Base-by-base conservation (phyloP, 768 basidiomycete species). In the Lactarius sanguifluus region DNA sequence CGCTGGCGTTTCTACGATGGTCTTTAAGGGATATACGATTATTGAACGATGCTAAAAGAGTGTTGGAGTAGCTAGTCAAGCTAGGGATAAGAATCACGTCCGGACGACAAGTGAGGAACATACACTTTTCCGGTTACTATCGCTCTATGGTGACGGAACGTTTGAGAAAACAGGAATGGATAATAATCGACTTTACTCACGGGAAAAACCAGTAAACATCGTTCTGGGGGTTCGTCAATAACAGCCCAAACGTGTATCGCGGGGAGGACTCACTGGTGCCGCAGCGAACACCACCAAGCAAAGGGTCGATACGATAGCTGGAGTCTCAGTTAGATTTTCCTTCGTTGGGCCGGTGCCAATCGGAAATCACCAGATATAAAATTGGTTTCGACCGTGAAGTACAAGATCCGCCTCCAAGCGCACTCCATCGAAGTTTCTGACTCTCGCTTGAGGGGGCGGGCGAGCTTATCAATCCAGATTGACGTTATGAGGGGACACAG, bases 71-170 rank as follows among this genome's bases (percentile, higher is more conserved):
- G 18, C 55, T 56, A 32, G 20, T 56, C 18, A 5, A 30, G 16
- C 20, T 12, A 18, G 55, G 7, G 8, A 7, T 30, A 9, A 30
- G 28, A 2, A 34, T 12, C 55, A 34, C 3, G 6, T 20, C 32
- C 18, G 32, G 30, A 12, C 4, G 20, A 56, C 32, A 5, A 34
- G 32, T n/a, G 20, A 20, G 20, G 28, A 8, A 56, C 55, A 10
- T 56, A 56, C 55, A 56, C 55, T 56, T 56, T 56, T 20, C 55
- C 55, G 18, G 20, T 56, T n/a, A 34, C 30, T 10, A 56, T 32
- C 30, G 55, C 55, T 56, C 55, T 56, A 40, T 15, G 5, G 32
- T 34, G 30, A 30, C 18, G 25, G 25, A 34, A 56, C 30, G 55
- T 56, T 34, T 34, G 55, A 32, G 30, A 56, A 20, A 34, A 55